phyloP scores from a whole-genome alignment of 1,139 yeast genomes.

The Candida smagusa region DNA sequence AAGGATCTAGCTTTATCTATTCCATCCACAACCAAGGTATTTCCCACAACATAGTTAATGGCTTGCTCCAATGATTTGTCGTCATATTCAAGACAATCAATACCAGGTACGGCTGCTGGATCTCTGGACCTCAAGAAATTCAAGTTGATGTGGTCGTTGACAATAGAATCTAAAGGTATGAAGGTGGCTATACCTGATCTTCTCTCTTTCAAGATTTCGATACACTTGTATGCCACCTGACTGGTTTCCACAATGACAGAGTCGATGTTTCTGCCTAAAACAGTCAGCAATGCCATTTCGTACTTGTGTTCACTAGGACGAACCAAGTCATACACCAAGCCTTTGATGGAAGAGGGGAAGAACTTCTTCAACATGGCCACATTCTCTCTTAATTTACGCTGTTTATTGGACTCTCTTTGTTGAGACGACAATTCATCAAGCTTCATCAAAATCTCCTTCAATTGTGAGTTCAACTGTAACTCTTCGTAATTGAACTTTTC shows the following conservation, averaged over 20 bases:
- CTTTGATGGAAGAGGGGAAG: constrained; percentile 65
- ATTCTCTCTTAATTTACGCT: constrained; percentile 67
- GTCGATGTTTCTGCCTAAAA: constrained; percentile 77
- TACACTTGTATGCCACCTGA: constrained; percentile 77
- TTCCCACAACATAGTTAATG: constrained; percentile 75
- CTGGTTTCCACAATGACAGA: constrained; percentile 79
- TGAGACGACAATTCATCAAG: constrained; percentile 73
- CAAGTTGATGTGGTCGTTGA: constrained; percentile 50
- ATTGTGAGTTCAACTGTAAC: constrained; percentile 55
- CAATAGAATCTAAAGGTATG: constrained; percentile 79
- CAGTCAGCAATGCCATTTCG: constrained; percentile 73
- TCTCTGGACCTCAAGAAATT: constrained; percentile 59
- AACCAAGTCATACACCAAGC: constrained; percentile 75
- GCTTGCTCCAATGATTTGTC: constrained; percentile 67
- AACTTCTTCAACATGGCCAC: constrained; percentile 63
- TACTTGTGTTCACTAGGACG: constrained; percentile 75
- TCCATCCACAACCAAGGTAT: constrained; percentile 75
- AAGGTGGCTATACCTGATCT: constrained; percentile 83
- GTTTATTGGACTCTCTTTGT: constrained; percentile 72
- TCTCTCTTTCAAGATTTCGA: constrained; percentile 79
- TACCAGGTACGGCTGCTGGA: constrained; percentile 55
- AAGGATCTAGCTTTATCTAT: constrained; percentile 66
- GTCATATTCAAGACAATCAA: constrained; percentile 74
- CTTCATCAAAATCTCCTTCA: constrained; percentile 58
- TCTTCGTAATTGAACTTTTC: constrained; percentile 50